These are phyloP conservation scores for Candida frijolesensis DNA, from an alignment of 1,139 yeast species.

Conservation along the genomic window DNA sequence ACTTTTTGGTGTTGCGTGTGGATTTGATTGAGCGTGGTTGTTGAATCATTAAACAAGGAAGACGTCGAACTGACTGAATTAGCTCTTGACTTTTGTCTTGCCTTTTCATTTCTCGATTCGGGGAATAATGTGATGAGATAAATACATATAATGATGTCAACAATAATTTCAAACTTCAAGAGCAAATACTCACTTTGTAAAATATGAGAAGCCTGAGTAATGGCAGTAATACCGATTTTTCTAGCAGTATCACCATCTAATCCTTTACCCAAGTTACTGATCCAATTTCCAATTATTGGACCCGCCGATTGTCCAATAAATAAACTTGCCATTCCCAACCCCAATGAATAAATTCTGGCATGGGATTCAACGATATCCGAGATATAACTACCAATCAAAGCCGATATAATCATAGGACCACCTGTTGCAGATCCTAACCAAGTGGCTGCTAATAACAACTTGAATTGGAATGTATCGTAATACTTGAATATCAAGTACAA, in stretches of 20 bases:
- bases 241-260: slow-evolving; percentile 2
- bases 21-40: slow-evolving; percentile 3
- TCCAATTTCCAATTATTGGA: slow-evolving; percentile 55
- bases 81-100: slow-evolving; percentile 51
- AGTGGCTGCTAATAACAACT: slow-evolving; percentile 34
- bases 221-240: slow-evolving; percentile 1
- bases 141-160: slow-evolving; percentile 26
- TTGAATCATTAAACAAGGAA: neutral
- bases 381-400: slow-evolving; percentile 58
- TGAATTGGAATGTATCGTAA: slow-evolving; percentile 32
- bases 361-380: slow-evolving; percentile 64
- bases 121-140: slow-evolving; percentile 45
- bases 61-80: slow-evolving; percentile 16
- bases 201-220: slow-evolving; percentile 12
- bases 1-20: slow-evolving; percentile 1
- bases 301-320: slow-evolving; percentile 66
- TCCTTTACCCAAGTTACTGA: slow-evolving; percentile 21
- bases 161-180: slow-evolving; percentile 29
- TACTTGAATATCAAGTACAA: slow-evolving; percentile 30
- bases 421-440: slow-evolving; percentile 55
- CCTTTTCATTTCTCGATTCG: slow-evolving; percentile 56
- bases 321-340: slow-evolving; percentile 55
- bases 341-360: slow-evolving; percentile 56
- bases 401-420: slow-evolving; percentile 47
- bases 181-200: slow-evolving; percentile 31